Base-by-base conservation (phyloP, 768 basidiomycete species). In the Cystobasidium onofrii region DNA sequence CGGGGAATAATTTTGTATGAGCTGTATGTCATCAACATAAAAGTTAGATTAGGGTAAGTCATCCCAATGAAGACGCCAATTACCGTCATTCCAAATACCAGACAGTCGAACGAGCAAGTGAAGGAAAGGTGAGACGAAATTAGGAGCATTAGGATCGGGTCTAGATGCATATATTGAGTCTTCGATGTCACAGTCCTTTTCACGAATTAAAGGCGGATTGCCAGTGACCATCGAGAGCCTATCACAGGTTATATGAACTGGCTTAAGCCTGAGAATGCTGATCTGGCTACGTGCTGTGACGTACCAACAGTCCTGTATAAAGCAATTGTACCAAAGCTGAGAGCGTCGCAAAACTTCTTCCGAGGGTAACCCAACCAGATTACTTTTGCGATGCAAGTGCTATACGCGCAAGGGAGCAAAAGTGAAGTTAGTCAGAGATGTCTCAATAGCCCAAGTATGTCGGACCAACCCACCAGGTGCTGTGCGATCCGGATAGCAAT, bases 181-280 rank as follows among this genome's bases (percentile, higher is more conserved):
- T 20, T 64, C 63, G 15, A 64, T 17, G 63, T 64, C 63, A 64
- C 63, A 34, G 25, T 41, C 33, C 6, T 43, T 23, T 34, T 34
- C 33, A n/a, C 13, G 15, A 2, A 64, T 29, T 17, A 64, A 25
- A 43, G 31, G 43, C 18, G 63, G 63, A 7, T 34, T 17, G 4
- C 63, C 63, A 25, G 63, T 39, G 6, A 34, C 25, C 41, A 64
- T 39, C 23, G 63, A 64, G 27, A 64, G 63, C 63, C 46, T 50
- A n/a, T 50, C 7, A n/a, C 7, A 39, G 39, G 15, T 15, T 39
- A 6, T 39, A 39, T 15, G 39, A 39, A 15, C 15, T 15, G 15
- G 39, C 39, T 39, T 39, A 6, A 39, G 39, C 39, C 39, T 15
- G 39, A 39, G 7, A n/a, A 39, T 15, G 39, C 39, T 39, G 7